These are phyloP conservation scores for Penicillium thymicola DNA, from an alignment of 2,329 filamentous ascomycete species.

Conservation along the genomic window DNA sequence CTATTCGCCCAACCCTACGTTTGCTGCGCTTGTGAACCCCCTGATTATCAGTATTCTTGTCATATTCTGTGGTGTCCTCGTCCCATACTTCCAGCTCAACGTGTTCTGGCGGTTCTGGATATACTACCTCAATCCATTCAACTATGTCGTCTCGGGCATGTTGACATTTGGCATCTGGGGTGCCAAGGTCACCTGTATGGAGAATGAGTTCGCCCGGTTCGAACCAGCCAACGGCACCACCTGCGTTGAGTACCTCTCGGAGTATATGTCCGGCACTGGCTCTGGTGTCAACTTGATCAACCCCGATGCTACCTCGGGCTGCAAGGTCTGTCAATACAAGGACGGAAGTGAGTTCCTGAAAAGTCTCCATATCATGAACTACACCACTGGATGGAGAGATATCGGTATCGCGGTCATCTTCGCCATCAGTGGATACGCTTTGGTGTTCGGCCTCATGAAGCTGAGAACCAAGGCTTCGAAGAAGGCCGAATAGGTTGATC, in stretches of 20 bases:
- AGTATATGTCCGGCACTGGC: constrained; percentile 50
- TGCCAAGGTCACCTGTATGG: constrained; percentile 46
- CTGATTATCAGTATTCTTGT: constrained; percentile 71
- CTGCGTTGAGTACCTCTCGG: constrained; percentile 56
- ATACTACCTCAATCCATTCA: constrained; percentile 61
- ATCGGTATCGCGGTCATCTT: constrained; percentile 59
- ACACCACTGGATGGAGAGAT: constrained; percentile 66
- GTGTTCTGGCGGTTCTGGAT: constrained; percentile 68
- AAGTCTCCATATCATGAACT: constrained; percentile 58
- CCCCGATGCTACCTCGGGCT: constrained; percentile 54
- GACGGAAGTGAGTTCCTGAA: constrained; percentile 58
- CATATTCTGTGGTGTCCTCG: constrained; percentile 69
- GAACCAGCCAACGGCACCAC: constrained; percentile 46
- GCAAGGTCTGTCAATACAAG: constrained; percentile 60
- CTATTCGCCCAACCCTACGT: constrained; percentile 64
- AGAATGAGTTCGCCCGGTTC: constrained; percentile 50
- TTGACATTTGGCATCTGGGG: constrained; percentile 53
- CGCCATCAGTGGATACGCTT: constrained; percentile 52
- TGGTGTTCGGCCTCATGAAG: constrained; percentile 46
- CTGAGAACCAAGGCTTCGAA: constrained; percentile 38
- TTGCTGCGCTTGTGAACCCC: constrained; percentile 70
- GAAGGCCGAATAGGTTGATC: constrained; percentile 31
- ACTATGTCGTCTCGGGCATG: constrained; percentile 58
- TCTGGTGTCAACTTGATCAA: constrained; percentile 55
- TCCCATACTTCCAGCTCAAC: constrained; percentile 60